Evolutionary conservation across 148 eudicot genomes (phyloP).

Genomic region (Rhododendron molle): DNA sequence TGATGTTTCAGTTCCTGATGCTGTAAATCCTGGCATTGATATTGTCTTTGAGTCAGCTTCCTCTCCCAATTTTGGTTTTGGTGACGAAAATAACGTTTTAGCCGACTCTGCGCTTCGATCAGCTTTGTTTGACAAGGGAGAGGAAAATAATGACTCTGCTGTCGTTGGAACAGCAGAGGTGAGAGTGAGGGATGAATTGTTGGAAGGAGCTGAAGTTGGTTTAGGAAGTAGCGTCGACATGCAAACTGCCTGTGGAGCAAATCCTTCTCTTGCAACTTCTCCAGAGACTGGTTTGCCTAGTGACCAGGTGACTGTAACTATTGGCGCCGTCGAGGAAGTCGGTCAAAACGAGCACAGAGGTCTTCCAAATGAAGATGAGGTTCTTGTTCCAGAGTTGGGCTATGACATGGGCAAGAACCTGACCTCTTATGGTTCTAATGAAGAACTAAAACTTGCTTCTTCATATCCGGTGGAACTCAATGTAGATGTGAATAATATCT

Average conservation of each 20-base stretch:
- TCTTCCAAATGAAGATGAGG: slow-evolving; percentile 26
- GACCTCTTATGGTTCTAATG: slow-evolving; percentile 10
- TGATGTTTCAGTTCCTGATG: slow-evolving; percentile 26
- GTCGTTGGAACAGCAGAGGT: slow-evolving; percentile 10
- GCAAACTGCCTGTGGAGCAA: slow-evolving; percentile 13
- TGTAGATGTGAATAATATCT: slow-evolving; percentile 23
- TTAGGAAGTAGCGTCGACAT: slow-evolving; percentile 16
- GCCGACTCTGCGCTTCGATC: slow-evolving; percentile 18
- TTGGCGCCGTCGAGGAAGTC: slow-evolving; percentile 19
- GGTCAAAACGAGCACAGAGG: slow-evolving; percentile 15
- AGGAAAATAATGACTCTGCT: slow-evolving; percentile 11
- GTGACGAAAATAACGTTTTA: slow-evolving; percentile 25
- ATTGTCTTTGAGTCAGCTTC: slow-evolving; percentile 23
- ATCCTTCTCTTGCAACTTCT: slow-evolving; percentile 17
- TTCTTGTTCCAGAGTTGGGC: slow-evolving; percentile 26
- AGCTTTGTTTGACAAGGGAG: slow-evolving; percentile 19
- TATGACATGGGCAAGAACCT: slow-evolving; percentile 22
- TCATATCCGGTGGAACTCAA: slow-evolving; percentile 23
- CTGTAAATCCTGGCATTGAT: slow-evolving; percentile 19
- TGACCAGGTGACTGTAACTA: slow-evolving; percentile 12
- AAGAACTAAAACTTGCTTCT: slow-evolving; percentile 26
- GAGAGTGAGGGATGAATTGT: slow-evolving; percentile 10
- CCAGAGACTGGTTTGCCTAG: slow-evolving; percentile 11
- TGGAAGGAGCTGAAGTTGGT: slow-evolving; percentile 28
- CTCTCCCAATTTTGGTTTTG: slow-evolving; percentile 21